phyloP scores from a whole-genome alignment of 2,329 filamentous ascomycete genomes.

The Tolypocladium tropicale region DNA sequence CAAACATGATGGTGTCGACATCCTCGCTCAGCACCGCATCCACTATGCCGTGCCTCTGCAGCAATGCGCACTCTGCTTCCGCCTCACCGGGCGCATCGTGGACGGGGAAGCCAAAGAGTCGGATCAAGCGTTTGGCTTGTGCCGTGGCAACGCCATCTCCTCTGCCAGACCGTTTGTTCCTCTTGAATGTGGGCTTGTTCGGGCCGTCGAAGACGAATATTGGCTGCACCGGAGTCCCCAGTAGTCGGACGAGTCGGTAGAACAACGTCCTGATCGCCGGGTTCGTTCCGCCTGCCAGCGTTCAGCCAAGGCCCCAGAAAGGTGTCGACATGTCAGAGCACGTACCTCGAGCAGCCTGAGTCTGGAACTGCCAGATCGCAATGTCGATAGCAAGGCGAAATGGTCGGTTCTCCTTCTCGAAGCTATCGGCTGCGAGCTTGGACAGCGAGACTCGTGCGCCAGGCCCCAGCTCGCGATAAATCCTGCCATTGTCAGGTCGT shows the following conservation, averaged over 20 bases:
- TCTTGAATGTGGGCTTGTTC: conserved; percentile 77
- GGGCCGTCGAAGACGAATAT: conserved; percentile 87
- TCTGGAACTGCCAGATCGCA: conserved; percentile 95
- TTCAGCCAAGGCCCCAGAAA: conserved; percentile 1
- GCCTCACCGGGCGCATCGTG: conserved; percentile 91
- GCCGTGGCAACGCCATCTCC: conserved; percentile 59
- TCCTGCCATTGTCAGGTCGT: conserved; percentile 38
- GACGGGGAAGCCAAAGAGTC: conserved; percentile 71
- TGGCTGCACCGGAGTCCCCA: conserved; percentile 69
- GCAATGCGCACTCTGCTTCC: conserved; percentile 85
- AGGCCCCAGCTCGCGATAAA: conserved; percentile 81
- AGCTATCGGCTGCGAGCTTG: conserved; percentile 69
- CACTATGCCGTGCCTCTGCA: conserved; percentile 73
- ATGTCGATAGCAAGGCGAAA: conserved; percentile 87
- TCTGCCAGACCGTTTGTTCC: conserved; percentile 63
- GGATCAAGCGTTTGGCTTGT: conserved; percentile 73
- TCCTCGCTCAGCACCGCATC: conserved; percentile 95
- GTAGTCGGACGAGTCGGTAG: conserved; percentile 73
- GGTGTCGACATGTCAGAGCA: background rate
- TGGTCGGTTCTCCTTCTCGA: conserved; percentile 59
- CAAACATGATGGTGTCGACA: conserved; percentile 97
- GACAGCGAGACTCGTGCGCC: conserved; percentile 72
- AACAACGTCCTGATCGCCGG: conserved; percentile 87
- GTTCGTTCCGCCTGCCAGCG: conserved; percentile 60
- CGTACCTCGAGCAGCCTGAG: conserved; percentile 65